phyloP scores from a whole-genome alignment of 2,329 filamentous ascomycete species.

The Monilinia polystroma region DNA sequence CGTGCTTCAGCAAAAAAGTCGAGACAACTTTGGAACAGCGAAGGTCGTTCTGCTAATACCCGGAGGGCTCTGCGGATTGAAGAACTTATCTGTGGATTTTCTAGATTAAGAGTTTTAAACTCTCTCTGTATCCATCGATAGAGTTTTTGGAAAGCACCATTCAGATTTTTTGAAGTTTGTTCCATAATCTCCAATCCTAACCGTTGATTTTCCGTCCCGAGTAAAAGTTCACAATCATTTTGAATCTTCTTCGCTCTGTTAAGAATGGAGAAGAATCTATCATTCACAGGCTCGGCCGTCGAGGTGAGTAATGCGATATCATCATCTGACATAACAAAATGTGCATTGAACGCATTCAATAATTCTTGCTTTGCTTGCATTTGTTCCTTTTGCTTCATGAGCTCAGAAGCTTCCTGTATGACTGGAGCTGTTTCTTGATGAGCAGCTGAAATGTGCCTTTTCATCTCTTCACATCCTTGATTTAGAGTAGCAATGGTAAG shows the following conservation, averaged over 20 bases:
- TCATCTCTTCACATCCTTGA: conserved; percentile 76
- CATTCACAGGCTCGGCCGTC: conserved; percentile 77
- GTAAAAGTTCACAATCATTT: conserved; percentile 81
- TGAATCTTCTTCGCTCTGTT: conserved; percentile 82
- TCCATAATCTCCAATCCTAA: conserved; percentile 90
- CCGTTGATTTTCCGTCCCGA: conserved; percentile 86
- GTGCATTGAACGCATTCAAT: conserved; percentile 71
- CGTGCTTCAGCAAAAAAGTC: conserved; percentile 90
- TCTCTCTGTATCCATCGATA: conserved; percentile 94
- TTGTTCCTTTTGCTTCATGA: conserved; percentile 71
- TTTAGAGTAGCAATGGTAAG: conserved; percentile 76
- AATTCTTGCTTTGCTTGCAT: conserved; percentile 79
- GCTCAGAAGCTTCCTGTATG: conserved; percentile 70
- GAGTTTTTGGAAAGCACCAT: conserved; percentile 89
- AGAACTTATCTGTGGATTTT: conserved; percentile 87
- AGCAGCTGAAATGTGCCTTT: conserved; percentile 70
- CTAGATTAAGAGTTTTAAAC: conserved; percentile 87
- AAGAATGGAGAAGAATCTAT: conserved; percentile 77
- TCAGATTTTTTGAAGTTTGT: conserved; percentile 80
- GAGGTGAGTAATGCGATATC: conserved; percentile 75
- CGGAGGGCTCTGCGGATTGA: conserved; percentile 81
- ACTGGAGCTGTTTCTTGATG: conserved; percentile 72
- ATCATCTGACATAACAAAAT: conserved; percentile 82
- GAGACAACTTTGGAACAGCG: conserved; percentile 88
- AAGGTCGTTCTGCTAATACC: conserved; percentile 84